Percentiles rank a stretch among this genome's conserved stretches.
These are phyloP conservation scores for Penicillium salamii DNA, from an alignment of 495 filamentous ascomycete species.

Conservation along the genomic window DNA sequence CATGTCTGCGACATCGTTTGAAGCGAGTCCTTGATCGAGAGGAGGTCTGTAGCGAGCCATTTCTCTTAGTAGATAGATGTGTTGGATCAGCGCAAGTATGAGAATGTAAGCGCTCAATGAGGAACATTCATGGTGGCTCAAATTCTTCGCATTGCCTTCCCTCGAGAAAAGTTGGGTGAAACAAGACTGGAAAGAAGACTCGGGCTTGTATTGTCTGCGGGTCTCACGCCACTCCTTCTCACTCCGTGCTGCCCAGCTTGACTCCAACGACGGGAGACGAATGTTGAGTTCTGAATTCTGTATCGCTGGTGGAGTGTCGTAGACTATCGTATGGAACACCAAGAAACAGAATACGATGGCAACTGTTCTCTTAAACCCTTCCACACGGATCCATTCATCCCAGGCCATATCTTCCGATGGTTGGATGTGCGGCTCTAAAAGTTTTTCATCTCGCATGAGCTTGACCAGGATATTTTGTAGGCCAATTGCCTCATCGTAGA, in stretches of 20 bases:
- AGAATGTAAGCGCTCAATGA: slow-evolving; percentile 31
- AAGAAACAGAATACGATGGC: slow-evolving; percentile 28
- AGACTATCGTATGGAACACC: slow-evolving; percentile 33
- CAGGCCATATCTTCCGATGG: slow-evolving; percentile 9
- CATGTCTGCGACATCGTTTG: slow-evolving; percentile 48
- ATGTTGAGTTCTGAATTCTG: slow-evolving; percentile 22
- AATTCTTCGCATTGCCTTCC: too few species aligned
- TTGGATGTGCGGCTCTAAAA: not conserved
- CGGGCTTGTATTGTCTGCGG: too few species aligned
- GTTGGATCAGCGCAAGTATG: slow-evolving; percentile 32
- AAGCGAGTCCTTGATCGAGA: slow-evolving; percentile 1
- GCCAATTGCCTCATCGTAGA: slow-evolving; percentile 18
- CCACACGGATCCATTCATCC: slow-evolving; percentile 21
- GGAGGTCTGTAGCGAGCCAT: not conserved
- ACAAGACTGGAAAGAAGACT: too few species aligned
- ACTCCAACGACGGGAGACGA: too few species aligned
- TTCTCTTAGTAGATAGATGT: slow-evolving; percentile 27
- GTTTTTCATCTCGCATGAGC: slow-evolving; percentile 10
- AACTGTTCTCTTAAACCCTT: slow-evolving; percentile 27
- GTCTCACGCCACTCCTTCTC: slow-evolving; percentile 22
- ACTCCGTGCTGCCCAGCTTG: not conserved
- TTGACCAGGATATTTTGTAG: slow-evolving; percentile 20
- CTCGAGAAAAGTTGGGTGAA: too few species aligned
- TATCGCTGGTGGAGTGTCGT: slow-evolving; percentile 31
- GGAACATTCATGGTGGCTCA: slow-evolving; percentile 2